phyloP scores from a whole-genome alignment of 1,139 yeast species.

The Nadsonia starkeyi-henricii region DNA sequence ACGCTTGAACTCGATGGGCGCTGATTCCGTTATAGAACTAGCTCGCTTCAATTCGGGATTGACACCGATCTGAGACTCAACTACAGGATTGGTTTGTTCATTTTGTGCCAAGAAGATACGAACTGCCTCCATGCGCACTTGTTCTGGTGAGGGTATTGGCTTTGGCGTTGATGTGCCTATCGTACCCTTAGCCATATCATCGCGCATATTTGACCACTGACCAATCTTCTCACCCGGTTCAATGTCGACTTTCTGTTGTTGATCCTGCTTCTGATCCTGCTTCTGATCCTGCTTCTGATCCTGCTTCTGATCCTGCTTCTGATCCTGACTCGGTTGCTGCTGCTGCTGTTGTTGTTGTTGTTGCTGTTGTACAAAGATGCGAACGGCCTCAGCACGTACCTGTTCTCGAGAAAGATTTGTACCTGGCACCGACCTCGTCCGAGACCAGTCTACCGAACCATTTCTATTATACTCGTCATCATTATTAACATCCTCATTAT shows the following conservation, averaged over 20 bases:
- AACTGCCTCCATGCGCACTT: no score
- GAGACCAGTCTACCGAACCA: no score
- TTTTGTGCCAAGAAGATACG: neutral
- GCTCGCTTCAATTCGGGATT: no score
- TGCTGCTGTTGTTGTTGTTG: neutral
- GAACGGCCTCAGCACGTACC: neutral
- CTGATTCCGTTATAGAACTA: no score
- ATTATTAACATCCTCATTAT: neutral
- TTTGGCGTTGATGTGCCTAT: neutral
- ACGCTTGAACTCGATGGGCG: no score
- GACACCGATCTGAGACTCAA: neutral
- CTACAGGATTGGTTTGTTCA: neutral
- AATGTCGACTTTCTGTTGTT: neutral
- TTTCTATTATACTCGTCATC: neutral
- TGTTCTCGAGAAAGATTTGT: neutral
- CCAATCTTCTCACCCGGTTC: neutral
- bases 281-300: neutral
- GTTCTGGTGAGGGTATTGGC: no score
- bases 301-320: neutral
- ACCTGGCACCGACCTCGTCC: no score
- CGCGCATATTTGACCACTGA: no score
- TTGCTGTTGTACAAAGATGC: neutral
- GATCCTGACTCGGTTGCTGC: neutral
- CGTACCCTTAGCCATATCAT: neutral
- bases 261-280: neutral